Base-by-base conservation (phyloP, 2,329 filamentous ascomycete genomes). In the Cladosporium sp. region DNA sequence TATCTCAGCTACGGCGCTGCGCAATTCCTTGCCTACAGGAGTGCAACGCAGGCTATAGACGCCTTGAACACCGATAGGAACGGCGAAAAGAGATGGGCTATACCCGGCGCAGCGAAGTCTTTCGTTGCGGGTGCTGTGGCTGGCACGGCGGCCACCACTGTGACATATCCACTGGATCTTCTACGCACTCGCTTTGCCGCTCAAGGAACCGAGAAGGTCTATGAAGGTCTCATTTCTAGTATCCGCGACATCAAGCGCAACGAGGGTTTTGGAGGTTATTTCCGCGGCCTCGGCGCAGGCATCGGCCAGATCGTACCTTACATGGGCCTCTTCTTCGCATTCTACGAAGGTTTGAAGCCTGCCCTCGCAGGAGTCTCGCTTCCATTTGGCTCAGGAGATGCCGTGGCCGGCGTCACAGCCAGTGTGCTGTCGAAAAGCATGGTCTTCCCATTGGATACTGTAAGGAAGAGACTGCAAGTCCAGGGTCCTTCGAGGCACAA, bases 111-210 rank as follows among this genome's bases (percentile, higher is more conserved):
- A n/a, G 87, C 83, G 53, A 90, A 93, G 77, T 91, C 89, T 63
- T 97, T 98, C 79, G 77, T 96, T 67, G 86, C 91, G 6, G 95
- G 95, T 65, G 94, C 93, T 1, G 78, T 87, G 0, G 93, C 93
- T 1, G 95, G 95, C 52, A 93, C 90, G 2, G 81, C 89, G 28
- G 92, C 93, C 31, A 98, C 95, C 0, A 88, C 88, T 5, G 80
- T 84, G 3, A 98, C 95, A 65, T 99, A 99, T 79, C 95, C 95
- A 26, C 86, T 98, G 63, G 95, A 99, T 79, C 85, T 99, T 14
- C 84, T 99, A 46, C 89, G 95, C 66, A 99, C 95, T 44, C 89
- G 95, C 5, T 99, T 99, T 78, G 95, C 95, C n/a, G 95, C 95
- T 0, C 94, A 98, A 79, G 94, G 94, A 11, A 88, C 79, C 68